Evolutionary conservation across 192 early-diverging fungal species (phyloP).

Genomic region (Phlyctochytrium planicorne): DNA sequence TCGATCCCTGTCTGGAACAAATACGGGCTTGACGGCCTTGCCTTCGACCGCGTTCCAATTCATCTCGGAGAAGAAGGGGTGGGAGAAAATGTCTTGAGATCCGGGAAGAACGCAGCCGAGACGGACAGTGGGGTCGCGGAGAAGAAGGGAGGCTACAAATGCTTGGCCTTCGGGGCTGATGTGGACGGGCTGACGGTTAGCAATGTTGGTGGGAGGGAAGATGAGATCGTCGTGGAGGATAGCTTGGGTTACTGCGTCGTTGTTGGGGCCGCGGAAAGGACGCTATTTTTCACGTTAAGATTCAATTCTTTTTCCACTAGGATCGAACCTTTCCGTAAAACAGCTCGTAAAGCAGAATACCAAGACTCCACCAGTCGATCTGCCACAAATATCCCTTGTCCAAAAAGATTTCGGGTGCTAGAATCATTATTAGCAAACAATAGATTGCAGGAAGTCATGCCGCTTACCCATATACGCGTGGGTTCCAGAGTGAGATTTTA

Average conservation of each 20-base stretch:
- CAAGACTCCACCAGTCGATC: slow-evolving; percentile 99
- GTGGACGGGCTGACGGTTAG: background rate
- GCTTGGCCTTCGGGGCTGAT: background rate
- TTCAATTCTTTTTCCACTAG: background rate
- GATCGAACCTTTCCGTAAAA: slow-evolving; percentile 55
- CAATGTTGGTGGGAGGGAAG: slow-evolving; percentile 19
- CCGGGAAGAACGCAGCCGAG: slow-evolving; percentile 79
- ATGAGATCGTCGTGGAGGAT: slow-evolving; percentile 50
- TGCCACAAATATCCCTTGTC: slow-evolving; percentile 87
- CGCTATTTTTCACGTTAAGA: background rate
- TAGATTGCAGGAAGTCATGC: no score
- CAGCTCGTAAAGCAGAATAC: slow-evolving; percentile 86
- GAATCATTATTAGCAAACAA: slow-evolving; percentile 95
- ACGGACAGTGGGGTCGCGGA: slow-evolving; percentile 37
- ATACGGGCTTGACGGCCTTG: slow-evolving; percentile 41
- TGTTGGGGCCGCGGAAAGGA: slow-evolving; percentile 29
- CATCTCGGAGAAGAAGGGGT: slow-evolving; percentile 51
- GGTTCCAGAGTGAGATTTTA: slow-evolving; percentile 58
- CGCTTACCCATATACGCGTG: slow-evolving; percentile 73
- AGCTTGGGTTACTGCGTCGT: slow-evolving; percentile 66
- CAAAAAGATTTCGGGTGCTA: slow-evolving; percentile 87
- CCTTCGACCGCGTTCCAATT: slow-evolving; percentile 48
- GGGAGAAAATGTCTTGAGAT: slow-evolving; percentile 50
- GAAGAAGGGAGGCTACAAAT: background rate
- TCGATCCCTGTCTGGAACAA: slow-evolving; percentile 45